Base-by-base conservation (phyloP, 2,329 filamentous ascomycete species). In the Harringtonia lauricola region DNA sequence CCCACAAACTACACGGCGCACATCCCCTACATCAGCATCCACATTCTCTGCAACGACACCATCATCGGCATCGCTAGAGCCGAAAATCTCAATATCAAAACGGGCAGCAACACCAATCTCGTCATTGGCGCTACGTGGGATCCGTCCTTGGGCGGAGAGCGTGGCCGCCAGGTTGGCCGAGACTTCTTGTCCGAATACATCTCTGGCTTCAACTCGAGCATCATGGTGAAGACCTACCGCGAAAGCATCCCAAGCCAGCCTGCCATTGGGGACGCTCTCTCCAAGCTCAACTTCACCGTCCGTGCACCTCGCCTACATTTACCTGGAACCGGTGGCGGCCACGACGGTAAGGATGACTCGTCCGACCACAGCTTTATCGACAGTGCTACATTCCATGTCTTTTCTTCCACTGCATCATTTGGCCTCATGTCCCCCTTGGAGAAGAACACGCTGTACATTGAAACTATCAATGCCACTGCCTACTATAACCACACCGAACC, bases 391-490 rank as follows among this genome's bases (percentile, higher is more conserved):
- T 81, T 98, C 62, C 88, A 96, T 63, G 63, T 96, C 42, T 72
- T 92, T 49, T 84, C 86, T 15, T 94, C 87, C 1, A 88, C 87
- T 0, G 90, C 90, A 4, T 79, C 82, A 1, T 95, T 98, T 61
- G 80, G 76, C 0, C 71, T 96, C 19, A 72, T 81, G 33, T 95
- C 89, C 1, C 92, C 92, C 0, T 68, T 96, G 9, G 64, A 69
- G 34, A 67, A 79, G 46, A 83, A 83, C 41, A 86, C 79, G 1
- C 63, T 96, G 17, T 84, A 79, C 53, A 74, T 98, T 49, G 86
- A 86, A 31, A 72, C 70, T 41, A 74, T 96, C 54, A 83, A 94
- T 55, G 90, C 90, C 8, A 87, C 83, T 2, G 88, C 92, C 0
- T 83, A 79, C 48, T 94, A 94, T 61, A 87, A 94, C 50, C 76